Conservation (phyloP, 345 rosid species). For the Euphorbia peplus region DNA sequence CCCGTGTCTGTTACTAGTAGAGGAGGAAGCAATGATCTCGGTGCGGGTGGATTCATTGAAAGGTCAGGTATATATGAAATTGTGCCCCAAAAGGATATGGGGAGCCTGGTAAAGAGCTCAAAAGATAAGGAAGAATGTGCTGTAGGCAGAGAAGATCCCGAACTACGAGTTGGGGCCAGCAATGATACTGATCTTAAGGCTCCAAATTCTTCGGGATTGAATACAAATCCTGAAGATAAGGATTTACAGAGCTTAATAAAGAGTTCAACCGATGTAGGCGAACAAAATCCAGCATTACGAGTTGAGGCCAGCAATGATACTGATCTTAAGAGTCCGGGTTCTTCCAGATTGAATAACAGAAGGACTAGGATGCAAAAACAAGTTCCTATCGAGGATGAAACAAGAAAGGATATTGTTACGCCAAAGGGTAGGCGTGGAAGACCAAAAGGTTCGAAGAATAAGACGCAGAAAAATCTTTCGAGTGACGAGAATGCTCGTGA, state of each 20-base stretch:
- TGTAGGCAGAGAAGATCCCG: background rate
- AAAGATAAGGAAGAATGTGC: no score
- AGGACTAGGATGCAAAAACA: background rate
- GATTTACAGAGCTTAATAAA: background rate
- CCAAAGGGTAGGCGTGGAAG: conserved; percentile 20
- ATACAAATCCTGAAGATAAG: no score
- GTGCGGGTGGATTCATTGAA: background rate
- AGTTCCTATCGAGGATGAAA: background rate
- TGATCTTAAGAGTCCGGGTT: background rate
- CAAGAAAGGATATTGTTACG: background rate
- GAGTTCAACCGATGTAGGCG: background rate
- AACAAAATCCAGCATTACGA: conserved; percentile 1
- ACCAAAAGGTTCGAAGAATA: conserved; percentile 26
- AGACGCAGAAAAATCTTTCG: background rate
- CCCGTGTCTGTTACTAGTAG: background rate
- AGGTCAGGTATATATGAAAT: background rate
- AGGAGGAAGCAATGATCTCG: background rate
- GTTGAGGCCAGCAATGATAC: background rate
- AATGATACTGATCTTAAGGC: background rate
- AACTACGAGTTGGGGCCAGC: background rate
- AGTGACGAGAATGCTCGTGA: background rate
- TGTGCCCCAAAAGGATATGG: background rate
- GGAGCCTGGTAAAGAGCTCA: background rate
- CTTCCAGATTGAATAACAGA: background rate
- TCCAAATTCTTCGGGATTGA: conserved; percentile 1